Conservation (phyloP, 2,329 filamentous ascomycete species). For the Pseudogymnoascus destructans region DNA sequence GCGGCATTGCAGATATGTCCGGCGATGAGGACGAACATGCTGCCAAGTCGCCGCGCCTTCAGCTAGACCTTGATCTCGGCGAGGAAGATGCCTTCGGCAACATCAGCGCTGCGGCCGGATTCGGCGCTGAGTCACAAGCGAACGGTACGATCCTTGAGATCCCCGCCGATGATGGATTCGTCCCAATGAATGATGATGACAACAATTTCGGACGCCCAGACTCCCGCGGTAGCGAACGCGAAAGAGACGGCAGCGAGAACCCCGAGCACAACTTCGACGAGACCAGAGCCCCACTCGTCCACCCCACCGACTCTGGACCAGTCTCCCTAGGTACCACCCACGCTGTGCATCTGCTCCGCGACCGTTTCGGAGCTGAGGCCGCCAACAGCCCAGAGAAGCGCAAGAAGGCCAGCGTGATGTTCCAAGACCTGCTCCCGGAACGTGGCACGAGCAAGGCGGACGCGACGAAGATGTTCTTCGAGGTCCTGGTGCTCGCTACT, state of each 20-base stretch:
- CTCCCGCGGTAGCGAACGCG: conserved; percentile 26
- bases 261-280: conserved; percentile 59
- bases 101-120: conserved; percentile 35
- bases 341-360: conserved; percentile 85
- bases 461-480: conserved; percentile 99
- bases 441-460: conserved; percentile 69
- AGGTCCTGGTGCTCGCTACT: conserved; percentile 86
- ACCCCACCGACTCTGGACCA: conserved; percentile 72
- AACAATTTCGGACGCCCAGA: conserved; percentile 22
- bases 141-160: conserved; percentile 55
- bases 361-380: conserved; percentile 66
- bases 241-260: conserved; percentile 27
- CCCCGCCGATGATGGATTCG: conserved; percentile 39
- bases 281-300: conserved; percentile 59
- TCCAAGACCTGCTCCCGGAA: conserved; percentile 85
- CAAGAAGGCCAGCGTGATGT: conserved; percentile 64
- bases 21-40: conserved; percentile 49
- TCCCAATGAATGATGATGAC: conserved; percentile 33
- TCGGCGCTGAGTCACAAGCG: conserved; percentile 37
- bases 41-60: conserved; percentile 56
- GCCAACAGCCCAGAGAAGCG: conserved; percentile 58
- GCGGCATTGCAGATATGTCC: conserved; percentile 68
- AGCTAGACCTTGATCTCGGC: conserved; percentile 41
- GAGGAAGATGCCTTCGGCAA: conserved; percentile 41
- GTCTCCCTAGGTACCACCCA: conserved; percentile 88